Conservation (phyloP, 768 basidiomycete genomes). For the Hypholoma sublateritium region DNA sequence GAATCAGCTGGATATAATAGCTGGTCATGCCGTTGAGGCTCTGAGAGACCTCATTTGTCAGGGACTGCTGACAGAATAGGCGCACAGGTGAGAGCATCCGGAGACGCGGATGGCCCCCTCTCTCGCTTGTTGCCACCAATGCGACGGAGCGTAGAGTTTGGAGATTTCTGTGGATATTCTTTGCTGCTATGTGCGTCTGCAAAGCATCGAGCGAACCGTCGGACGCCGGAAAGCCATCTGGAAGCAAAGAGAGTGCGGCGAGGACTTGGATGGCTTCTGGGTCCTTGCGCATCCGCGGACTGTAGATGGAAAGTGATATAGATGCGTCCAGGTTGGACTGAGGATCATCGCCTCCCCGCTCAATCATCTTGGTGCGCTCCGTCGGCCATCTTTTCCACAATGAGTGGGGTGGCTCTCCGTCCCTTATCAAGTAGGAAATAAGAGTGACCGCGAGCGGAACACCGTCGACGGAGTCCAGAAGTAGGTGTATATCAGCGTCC, state of each 20-base stretch:
- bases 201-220: neutral
- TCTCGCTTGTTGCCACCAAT: neutral
- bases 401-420: conserved; percentile 27
- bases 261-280: conserved; percentile 25
- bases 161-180: neutral
- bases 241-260: conserved; percentile 27
- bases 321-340: conserved; percentile 28
- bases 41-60: neutral
- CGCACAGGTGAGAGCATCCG: neutral
- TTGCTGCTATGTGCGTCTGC: neutral
- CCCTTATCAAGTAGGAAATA: conserved; percentile 29
- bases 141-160: neutral
- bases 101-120: neutral
- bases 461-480: conserved; percentile 29
- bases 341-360: conserved; percentile 25
- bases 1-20: neutral
- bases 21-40: neutral
- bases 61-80: neutral
- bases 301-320: conserved; percentile 28
- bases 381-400: conserved; percentile 30
- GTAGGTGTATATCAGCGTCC: conserved; percentile 21
- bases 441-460: conserved; percentile 34
- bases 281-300: conserved; percentile 25
- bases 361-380: conserved; percentile 28
- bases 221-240: conserved; percentile 18